Base-by-base conservation (phyloP, 805 yeast species). In the Barnettozyma salicaria region DNA sequence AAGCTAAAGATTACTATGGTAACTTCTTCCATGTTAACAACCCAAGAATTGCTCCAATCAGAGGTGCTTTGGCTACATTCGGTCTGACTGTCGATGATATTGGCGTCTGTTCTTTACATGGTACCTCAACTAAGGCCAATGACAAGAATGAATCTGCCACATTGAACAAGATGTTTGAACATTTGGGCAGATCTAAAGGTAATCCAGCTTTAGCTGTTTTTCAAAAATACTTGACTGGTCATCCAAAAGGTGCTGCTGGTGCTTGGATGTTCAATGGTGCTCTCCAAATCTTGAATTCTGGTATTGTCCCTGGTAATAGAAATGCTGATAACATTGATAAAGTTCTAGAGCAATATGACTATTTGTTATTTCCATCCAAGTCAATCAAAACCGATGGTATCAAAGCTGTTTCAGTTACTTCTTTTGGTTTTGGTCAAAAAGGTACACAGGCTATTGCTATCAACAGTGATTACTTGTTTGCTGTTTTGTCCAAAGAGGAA, bases 171-270 rank as follows among this genome's bases (percentile, higher is more conserved):
- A 92, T 94, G 97, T 83, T 94, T 80, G 68, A 73, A 58, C 98
- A 92, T 61, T 72, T 92, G 59, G 98, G 97, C 52, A 82, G 99
- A 70, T 69, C 95, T 40, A 88, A 85, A 69, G 99, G 99, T 69
- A 94, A 92, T 70, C 95, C 98, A 46, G 89, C 94, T 34, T 73
- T 82, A 52, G 97, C 97, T 76, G 94, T 92, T 39, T 90, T 94
- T 95, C 99, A 92, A 70, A 92, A 92, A 68, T 92, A 76, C 78
- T 77, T 92, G 59, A 92, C 99, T 55, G 99, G 99, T 68, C 99
- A 92, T 73, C 98, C 98, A 56, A 92, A 92, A 84, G 99, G 99
- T 77, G 98, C 98, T 55, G 99, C 99, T 41, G 99, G 97, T 75
- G 97, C 99, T 41, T 92, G 98, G 98, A 92, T 92, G 98, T 69